Evolutionary conservation across 306 rosid genomes (phyloP).

Genomic region (Acacia acuminata): DNA sequence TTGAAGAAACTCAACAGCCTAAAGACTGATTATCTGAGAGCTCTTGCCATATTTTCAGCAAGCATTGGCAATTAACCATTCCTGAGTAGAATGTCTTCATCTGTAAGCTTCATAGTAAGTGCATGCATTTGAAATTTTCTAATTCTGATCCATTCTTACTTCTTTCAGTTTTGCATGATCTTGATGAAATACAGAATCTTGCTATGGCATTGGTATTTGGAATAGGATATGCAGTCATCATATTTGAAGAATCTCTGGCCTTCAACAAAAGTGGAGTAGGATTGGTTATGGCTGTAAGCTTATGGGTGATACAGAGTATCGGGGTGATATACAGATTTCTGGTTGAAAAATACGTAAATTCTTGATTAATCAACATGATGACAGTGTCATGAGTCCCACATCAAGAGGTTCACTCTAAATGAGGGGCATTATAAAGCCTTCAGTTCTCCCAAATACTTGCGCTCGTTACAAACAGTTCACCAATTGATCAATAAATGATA

Average conservation of each 20-base stretch:
- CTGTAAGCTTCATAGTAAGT: slow-evolving; percentile 13
- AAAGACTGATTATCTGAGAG: slow-evolving; percentile 80
- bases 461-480: neutral
- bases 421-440: too few species aligned
- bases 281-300: slow-evolving; percentile 93
- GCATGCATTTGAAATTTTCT: slow-evolving; percentile 11
- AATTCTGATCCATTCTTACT: slow-evolving; percentile 18
- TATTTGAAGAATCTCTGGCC: slow-evolving; percentile 92
- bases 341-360: slow-evolving; percentile 21
- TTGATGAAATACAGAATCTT: slow-evolving; percentile 58
- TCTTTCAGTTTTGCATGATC: slow-evolving; percentile 20
- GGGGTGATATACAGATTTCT: slow-evolving; percentile 59
- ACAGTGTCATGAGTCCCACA: too few species aligned
- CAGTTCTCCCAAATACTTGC: neutral
- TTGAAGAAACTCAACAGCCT: slow-evolving; percentile 66
- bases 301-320: slow-evolving; percentile 87
- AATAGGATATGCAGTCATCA: slow-evolving; percentile 95
- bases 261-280: slow-evolving; percentile 97
- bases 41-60: slow-evolving; percentile 67
- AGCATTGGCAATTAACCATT: slow-evolving; percentile 80
- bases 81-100: slow-evolving; percentile 67
- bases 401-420: too few species aligned
- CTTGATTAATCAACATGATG: slow-evolving; percentile 17
- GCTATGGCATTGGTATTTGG: slow-evolving; percentile 89
- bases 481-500: neutral